A percentile compares a stretch with the other conserved stretches of the same genome.
Evolutionary conservation across 495 filamentous ascomycete genomes (phyloP).

Genomic region (Haplographium delicatum): DNA sequence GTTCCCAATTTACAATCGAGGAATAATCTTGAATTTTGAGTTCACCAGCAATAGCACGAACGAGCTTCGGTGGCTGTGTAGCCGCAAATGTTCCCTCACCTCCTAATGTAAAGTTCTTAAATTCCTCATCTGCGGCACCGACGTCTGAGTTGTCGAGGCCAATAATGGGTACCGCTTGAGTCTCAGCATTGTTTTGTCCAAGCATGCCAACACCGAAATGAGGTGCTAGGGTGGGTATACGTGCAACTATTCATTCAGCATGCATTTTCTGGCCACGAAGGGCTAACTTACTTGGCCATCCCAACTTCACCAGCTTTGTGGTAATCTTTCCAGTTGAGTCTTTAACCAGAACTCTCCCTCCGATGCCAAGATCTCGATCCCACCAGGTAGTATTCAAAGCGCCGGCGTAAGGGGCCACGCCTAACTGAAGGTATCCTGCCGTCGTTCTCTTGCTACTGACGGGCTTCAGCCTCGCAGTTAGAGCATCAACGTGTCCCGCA

Average conservation of each 20-base stretch:
- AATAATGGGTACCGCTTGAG: constrained; percentile 90
- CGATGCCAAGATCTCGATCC: constrained; percentile 89
- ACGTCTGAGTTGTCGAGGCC: constrained; percentile 74
- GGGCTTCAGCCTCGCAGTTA: constrained; percentile 86
- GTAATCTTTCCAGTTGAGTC: constrained; percentile 72
- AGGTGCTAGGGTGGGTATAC: constrained; percentile 87
- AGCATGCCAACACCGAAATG: constrained; percentile 82
- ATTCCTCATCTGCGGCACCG: constrained; percentile 27
- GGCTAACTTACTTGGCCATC: constrained; percentile 65
- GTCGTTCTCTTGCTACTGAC: constrained; percentile 73
- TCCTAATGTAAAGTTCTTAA: constrained; percentile 34
- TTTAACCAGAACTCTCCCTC: constrained; percentile 80
- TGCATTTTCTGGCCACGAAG: no score
- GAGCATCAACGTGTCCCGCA: constrained; percentile 87
- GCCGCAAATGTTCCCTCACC: constrained; percentile 58
- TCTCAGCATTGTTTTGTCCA: constrained; percentile 82
- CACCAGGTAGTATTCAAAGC: constrained; percentile 84
- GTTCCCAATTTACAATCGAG: constrained; percentile 89
- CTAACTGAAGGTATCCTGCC: constrained; percentile 83
- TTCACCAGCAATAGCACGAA: constrained; percentile 72
- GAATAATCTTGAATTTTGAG: constrained; percentile 62
- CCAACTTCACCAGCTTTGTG: constrained; percentile 78
- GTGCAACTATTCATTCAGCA: constrained; percentile 52
- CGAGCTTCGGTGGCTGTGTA: constrained; percentile 78
- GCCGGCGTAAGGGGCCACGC: constrained; percentile 89